Percentiles rank a stretch among this genome's conserved stretches.
Conservation (phyloP, 2,329 filamentous ascomycete genomes). For the Dryadomyces quercivorus region DNA sequence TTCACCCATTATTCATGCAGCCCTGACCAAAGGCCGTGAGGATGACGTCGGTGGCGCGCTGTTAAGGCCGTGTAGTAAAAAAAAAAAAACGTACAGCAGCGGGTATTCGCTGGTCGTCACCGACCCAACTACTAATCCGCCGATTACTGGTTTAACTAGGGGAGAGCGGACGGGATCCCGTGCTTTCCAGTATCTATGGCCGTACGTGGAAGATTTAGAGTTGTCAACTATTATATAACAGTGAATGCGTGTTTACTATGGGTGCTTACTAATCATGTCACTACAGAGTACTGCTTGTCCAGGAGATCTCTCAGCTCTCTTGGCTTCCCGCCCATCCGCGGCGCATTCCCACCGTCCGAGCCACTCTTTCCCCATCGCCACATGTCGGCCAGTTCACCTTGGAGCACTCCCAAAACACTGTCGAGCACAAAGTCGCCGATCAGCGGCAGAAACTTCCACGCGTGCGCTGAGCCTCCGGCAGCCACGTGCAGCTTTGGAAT, state of each 20-base stretch:
- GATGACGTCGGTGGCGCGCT: slow-evolving; percentile 20
- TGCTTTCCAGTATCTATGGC: too few relatives aligned
- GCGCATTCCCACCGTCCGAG: background rate
- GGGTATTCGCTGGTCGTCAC: too few relatives aligned
- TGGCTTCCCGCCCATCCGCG: background rate
- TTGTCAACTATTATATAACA: too few relatives aligned
- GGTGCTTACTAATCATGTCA: too few relatives aligned
- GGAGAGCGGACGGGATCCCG: too few relatives aligned
- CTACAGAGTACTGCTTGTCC: background rate
- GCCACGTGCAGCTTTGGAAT: background rate
- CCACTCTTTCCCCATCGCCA: background rate
- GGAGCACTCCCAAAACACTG: background rate
- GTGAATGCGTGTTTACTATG: too few relatives aligned
- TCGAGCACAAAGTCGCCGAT: background rate
- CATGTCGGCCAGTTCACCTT: background rate
- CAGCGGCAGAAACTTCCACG: background rate
- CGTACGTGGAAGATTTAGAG: too few relatives aligned
- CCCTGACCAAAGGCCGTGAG: slow-evolving; percentile 20
- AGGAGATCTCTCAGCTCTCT: background rate
- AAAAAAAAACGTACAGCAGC: too few relatives aligned
- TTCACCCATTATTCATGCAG: slow-evolving; percentile 14
- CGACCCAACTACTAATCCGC: too few relatives aligned
- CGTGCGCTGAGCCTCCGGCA: background rate
- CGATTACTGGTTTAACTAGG: too few relatives aligned
- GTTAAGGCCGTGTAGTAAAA: slow-evolving; percentile 32